Evolutionary conservation across 257 asterid genomes (phyloP), one percentile per base, ranked within the genome.

Genomic region (Gentiana dahurica): DNA sequence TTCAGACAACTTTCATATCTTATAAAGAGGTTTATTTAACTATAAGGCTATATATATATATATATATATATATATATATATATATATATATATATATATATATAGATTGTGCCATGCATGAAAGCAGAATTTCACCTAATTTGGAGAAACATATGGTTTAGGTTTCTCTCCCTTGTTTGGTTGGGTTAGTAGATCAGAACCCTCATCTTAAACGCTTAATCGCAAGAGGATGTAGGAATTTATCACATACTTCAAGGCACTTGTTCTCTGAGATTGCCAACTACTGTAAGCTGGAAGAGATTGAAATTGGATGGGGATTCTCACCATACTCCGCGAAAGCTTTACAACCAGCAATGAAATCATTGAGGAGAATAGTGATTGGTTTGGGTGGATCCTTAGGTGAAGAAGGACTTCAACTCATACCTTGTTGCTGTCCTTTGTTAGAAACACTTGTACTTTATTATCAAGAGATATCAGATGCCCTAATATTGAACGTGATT

Each of bases 311-410:
- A 70, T 89, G 97, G 97, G 95, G 95, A 71, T 81, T 81, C 71
- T 83, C 93, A 0, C 78, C 58, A 71, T 72, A 68, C 68, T 78
- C 83, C 69, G 58, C 86, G 61, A 75, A 38, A 67, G 75, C 77
- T 64, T 77, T 89, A 57, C 65, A 75, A 66, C 95, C 93, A 50
- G 86, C 94, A 61, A 65, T 80, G 43, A 71, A 72, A 73, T 74
- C 71, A 60, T 61, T 86, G 59, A 74, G 70, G 79, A 70, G 78
- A 60, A 51, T 89, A 47, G 61, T 57, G 61, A 73, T 89, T 61
- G 95, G 95, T 67, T 77, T 89, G 74, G 97, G 97, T 72, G 95
- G 88, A 62, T 78, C 89, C 8, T 67, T 89, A 59, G 90, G 94
- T 59, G 70, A 72, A 15, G 85, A 81, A 63, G 95, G 95, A 38